Conservation (phyloP, 495 filamentous ascomycete genomes). For the Penicillium ochrochloron region DNA sequence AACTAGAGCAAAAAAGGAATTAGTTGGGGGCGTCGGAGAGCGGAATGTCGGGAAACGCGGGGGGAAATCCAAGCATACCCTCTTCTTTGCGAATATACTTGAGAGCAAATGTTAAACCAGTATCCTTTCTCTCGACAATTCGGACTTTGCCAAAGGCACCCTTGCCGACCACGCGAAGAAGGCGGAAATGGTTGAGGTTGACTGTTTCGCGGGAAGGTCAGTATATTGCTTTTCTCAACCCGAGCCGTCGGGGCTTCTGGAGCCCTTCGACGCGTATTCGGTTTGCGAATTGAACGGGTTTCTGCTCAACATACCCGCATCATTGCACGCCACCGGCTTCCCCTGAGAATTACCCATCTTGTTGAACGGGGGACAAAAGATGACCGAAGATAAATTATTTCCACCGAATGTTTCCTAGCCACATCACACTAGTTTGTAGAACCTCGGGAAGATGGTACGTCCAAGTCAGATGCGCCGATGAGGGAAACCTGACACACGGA, state of each 20-base stretch:
- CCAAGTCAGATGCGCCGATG: constrained; percentile 9
- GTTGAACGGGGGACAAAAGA: constrained; percentile 20
- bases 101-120: constrained; percentile 87
- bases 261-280: neutral
- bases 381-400: constrained; percentile 27
- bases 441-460: constrained; percentile 1
- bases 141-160: constrained; percentile 98
- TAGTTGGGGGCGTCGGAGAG: neutral
- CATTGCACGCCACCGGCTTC: constrained; percentile 88
- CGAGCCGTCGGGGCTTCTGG: neutral
- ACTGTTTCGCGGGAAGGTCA: constrained; percentile 56
- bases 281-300: constrained; percentile 3
- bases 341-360: constrained; percentile 93
- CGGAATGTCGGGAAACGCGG: constrained; percentile 2
- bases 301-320: constrained; percentile 77
- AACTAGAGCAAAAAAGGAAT: constrained; percentile 57
- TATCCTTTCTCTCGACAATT: constrained; percentile 97
- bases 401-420: constrained; percentile 30
- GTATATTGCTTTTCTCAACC: constrained; percentile 13
- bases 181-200: constrained; percentile 95
- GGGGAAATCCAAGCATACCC: constrained; percentile 58
- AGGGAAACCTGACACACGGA: neutral
- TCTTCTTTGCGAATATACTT: constrained; percentile 99
- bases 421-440: constrained; percentile 40
- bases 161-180: constrained; percentile 93